Evolutionary conservation across 2,329 filamentous ascomycete genomes (phyloP), one percentile per base, ranked within the genome.

Genomic region (Cladosporium halotolerans): DNA sequence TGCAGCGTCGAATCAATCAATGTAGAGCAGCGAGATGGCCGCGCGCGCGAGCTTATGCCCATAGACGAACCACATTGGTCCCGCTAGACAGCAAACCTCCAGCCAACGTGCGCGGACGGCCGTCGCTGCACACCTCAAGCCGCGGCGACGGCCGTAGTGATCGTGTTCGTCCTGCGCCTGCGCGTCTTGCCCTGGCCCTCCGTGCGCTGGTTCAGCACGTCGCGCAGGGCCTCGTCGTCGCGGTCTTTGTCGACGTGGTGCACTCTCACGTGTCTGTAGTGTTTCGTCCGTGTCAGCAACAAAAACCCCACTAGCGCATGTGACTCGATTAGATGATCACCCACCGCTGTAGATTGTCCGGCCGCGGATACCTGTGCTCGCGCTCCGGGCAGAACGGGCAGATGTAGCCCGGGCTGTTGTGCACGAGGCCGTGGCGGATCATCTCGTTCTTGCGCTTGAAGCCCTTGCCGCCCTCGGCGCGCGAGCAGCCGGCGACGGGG

Each of bases 351-450:
- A 99, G 74, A 75, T 97, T 97, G 69, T 99, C 93, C 33, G 93
- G 93, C 61, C 93, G 79, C 4, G 93, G 93, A 68, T 97, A 97
- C 67, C 87, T 91, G 70, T 96, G 92, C 68, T 96, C 90, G 60
- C 90, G 80, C 64, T 96, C 90, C 1, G 89, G 88, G 69, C 93
- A 99, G 67, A 96, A 97, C 0, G 93, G 93, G 69, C 93, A 99
- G 31, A 96, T 84, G 65, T 97, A 99, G 56, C 92, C 92, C 1
- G 93, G 93, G 7, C 89, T 95, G 60, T 90, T 86, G 66, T 99
- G 93, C 3, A 97, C 93, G 3, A 97, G 79, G 1, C 92, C 91
- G 64, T 85, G 82, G n/a, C 82, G 74, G 57, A 84, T 84, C 82
- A 85, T 85, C 65, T 85, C 82, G 58, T 85, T 85, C 64, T 85